A percentile compares a stretch with the other conserved stretches of the same genome.
phyloP scores from a whole-genome alignment of 2,329 filamentous ascomycete species.

The Aschersonia sp. region DNA sequence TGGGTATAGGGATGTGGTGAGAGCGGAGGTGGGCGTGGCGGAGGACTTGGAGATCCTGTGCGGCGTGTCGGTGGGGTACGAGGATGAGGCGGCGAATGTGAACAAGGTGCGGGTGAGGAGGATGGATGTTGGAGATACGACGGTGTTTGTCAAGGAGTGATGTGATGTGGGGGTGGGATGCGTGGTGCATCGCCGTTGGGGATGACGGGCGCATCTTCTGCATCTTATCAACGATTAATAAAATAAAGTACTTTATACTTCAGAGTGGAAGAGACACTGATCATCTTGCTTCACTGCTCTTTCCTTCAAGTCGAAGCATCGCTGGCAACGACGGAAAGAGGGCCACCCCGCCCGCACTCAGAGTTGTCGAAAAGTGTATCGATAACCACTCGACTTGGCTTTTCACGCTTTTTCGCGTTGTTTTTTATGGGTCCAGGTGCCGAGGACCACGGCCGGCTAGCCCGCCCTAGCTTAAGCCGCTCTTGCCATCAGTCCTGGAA shows the following conservation, averaged over 20 bases:
- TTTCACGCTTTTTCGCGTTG: too few relatives aligned
- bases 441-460: background rate
- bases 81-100: background rate
- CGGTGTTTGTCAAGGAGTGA: background rate
- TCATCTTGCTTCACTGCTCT: too few relatives aligned
- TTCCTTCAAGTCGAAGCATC: too few relatives aligned
- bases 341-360: too few relatives aligned
- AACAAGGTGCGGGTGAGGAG: background rate
- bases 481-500: background rate
- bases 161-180: background rate
- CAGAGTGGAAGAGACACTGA: too few relatives aligned
- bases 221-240: too few relatives aligned
- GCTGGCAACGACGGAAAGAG: too few relatives aligned
- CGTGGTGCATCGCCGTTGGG: too few relatives aligned
- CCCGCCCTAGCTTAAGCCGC: background rate
- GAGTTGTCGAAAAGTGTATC: too few relatives aligned
- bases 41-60: slow-evolving; percentile 2
- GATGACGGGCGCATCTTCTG: too few relatives aligned
- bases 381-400: too few relatives aligned
- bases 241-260: too few relatives aligned
- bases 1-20: slow-evolving; percentile 1
- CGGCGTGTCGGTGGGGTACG: slow-evolving; percentile 1
- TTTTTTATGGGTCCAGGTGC: background rate
- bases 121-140: background rate
- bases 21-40: background rate